These are phyloP conservation scores for Gymnopilus junonius DNA, from an alignment of 768 basidiomycete genomes.

Conservation along the genomic window DNA sequence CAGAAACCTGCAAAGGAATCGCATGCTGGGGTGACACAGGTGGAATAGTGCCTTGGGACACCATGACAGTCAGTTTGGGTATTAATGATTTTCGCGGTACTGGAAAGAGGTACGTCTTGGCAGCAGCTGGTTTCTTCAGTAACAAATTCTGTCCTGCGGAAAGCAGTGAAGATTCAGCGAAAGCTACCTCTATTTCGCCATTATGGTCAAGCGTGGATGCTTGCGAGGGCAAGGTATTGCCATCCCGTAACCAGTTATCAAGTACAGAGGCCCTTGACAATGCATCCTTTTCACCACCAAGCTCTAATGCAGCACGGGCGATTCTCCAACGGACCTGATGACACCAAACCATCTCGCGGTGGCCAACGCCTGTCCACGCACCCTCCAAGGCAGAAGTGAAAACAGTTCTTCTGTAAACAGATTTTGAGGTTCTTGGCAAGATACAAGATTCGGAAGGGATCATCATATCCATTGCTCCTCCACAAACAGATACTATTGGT, in stretches of 20 bases:
- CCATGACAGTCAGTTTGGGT: conserved; percentile 55
- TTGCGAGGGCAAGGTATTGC: conserved; percentile 45
- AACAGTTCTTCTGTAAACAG: conserved; percentile 59
- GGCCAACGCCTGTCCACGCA: conserved; percentile 95
- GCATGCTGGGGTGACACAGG: conserved; percentile 54
- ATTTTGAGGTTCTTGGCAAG: conserved; percentile 40
- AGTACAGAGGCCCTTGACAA: conserved; percentile 43
- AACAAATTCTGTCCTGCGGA: conserved; percentile 41
- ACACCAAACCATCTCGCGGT: conserved; percentile 98
- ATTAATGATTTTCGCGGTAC: conserved; percentile 27
- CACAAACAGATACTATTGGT: conserved; percentile 84
- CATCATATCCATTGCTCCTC: conserved; percentile 90
- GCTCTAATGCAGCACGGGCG: conserved; percentile 78
- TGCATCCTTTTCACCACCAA: conserved; percentile 40
- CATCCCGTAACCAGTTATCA: conserved; percentile 73
- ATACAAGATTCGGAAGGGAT: conserved; percentile 91
- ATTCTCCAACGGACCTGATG: conserved; percentile 94
- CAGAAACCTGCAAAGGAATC: conserved; percentile 47
- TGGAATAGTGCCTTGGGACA: conserved; percentile 60
- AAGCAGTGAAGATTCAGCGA: conserved; percentile 32
- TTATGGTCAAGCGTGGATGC: conserved; percentile 18
- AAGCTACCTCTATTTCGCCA: conserved; percentile 20
- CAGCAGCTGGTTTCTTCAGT: conserved; percentile 45
- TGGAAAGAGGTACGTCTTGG: conserved; percentile 58
- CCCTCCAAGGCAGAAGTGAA: conserved; percentile 90